Conservation (phyloP, 495 filamentous ascomycete genomes). For the Aspergillus heteromorphus region DNA sequence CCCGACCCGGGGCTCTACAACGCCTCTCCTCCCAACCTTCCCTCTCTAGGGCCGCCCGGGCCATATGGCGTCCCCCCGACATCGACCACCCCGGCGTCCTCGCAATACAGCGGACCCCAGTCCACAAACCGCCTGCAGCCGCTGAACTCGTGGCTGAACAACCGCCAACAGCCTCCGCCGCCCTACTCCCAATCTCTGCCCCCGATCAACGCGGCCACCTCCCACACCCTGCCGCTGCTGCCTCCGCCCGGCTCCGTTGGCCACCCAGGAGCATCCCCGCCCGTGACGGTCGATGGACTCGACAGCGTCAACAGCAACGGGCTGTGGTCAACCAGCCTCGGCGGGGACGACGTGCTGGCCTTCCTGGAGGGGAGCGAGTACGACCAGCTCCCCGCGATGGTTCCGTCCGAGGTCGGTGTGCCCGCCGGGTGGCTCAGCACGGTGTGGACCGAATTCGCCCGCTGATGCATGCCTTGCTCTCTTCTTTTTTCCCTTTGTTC, state of each 20-base stretch:
- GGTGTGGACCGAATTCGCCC: conserved; percentile 34
- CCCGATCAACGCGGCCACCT: conserved; percentile 32
- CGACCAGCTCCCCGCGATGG: conserved; percentile 26
- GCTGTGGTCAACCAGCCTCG: conserved; percentile 34
- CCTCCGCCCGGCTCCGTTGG: conserved; percentile 31
- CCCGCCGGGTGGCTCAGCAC: conserved; percentile 39
- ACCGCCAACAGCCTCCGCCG: conserved; percentile 32
- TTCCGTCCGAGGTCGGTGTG: conserved; percentile 32
- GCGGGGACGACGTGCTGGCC: conserved; percentile 43
- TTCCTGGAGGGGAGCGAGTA: conserved; percentile 45
- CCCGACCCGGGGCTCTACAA: conserved; percentile 34
- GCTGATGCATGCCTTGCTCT: not conserved
- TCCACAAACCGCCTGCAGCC: conserved; percentile 37
- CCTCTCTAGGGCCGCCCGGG: conserved; percentile 22
- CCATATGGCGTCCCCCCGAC: conserved; percentile 15
- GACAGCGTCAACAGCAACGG: conserved; percentile 24
- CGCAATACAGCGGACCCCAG: conserved; percentile 25
- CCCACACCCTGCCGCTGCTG: conserved; percentile 28
- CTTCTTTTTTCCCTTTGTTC: not conserved
- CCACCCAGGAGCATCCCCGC: conserved; percentile 33
- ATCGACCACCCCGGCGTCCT: conserved; percentile 24
- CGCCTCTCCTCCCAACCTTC: conserved; percentile 34
- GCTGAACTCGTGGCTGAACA: conserved; percentile 35
- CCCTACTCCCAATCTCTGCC: conserved; percentile 39
- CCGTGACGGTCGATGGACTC: conserved; percentile 29